These are phyloP conservation scores for Dioscorea cayenensis DNA, from an alignment of 116 monocot species.

Conservation along the genomic window DNA sequence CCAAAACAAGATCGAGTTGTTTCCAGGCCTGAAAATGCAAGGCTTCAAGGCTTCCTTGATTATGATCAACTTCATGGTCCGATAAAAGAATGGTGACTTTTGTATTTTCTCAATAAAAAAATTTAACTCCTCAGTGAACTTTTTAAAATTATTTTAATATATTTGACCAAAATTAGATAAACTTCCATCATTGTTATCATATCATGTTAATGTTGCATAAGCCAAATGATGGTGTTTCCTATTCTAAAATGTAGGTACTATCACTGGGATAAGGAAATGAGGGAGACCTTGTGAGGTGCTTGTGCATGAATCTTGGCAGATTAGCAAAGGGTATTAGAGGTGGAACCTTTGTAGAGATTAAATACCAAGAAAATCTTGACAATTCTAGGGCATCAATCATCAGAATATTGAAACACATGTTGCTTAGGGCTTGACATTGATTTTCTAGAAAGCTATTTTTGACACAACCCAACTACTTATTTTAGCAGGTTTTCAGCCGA, in stretches of 20 bases:
- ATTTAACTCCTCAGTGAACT: background rate
- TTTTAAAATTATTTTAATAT: background rate
- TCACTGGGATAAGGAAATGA: conserved; percentile 24
- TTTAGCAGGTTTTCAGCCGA: too few relatives aligned
- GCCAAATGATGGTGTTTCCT: too few relatives aligned
- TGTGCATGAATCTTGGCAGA: conserved; percentile 92
- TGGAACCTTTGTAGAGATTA: conserved; percentile 76
- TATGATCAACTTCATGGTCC: conserved; percentile 33
- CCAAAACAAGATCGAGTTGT: conserved; percentile 47
- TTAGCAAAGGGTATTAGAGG: conserved; percentile 89
- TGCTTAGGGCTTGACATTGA: background rate
- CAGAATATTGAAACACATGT: conserved; percentile 36
- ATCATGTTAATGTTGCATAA: too few relatives aligned
- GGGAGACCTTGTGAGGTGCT: conserved; percentile 24
- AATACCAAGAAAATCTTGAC: too few relatives aligned
- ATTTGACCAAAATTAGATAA: background rate
- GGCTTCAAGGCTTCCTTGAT: conserved; percentile 51
- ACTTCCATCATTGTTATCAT: too few relatives aligned
- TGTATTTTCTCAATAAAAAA: background rate
- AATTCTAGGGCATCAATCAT: conserved; percentile 62
- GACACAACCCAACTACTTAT: too few relatives aligned
- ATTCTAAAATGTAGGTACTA: conserved; percentile 37
- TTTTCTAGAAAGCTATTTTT: background rate
- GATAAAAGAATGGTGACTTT: conserved; percentile 26
- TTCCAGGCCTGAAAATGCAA: conserved; percentile 51